These are phyloP conservation scores for Tilletia walkeri DNA, from an alignment of 1,284 basidiomycete species.

Conservation along the genomic window DNA sequence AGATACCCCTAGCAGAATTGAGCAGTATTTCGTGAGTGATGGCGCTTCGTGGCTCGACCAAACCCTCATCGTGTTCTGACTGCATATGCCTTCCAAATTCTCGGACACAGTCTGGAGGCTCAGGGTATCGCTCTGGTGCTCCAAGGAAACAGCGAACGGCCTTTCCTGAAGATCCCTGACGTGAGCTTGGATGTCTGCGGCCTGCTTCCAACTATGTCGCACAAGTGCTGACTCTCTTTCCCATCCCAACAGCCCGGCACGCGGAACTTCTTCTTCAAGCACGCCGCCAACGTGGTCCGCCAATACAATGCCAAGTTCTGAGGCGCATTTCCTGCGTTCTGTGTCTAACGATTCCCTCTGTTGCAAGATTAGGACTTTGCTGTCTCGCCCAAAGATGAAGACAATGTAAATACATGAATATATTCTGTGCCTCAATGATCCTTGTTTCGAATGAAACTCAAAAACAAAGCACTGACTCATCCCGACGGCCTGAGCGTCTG, in stretches of 20 bases:
- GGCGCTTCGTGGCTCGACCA: background rate
- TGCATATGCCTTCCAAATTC: background rate
- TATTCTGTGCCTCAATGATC: no score
- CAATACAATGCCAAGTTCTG: constrained; percentile 25
- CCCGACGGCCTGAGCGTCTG: no score
- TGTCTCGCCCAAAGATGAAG: no score
- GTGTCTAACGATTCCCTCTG: no score
- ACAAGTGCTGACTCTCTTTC: background rate
- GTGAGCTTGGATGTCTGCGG: constrained; percentile 37
- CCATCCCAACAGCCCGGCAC: constrained; percentile 39
- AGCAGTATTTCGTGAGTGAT: constrained; percentile 68
- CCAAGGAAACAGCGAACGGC: constrained; percentile 61
- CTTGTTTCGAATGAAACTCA: no score
- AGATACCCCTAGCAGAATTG: constrained; percentile 81
- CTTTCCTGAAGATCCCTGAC: constrained; percentile 62
- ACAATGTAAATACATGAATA: no score
- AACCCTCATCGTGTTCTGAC: background rate
- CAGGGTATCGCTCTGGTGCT: constrained; percentile 64
- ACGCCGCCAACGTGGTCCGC: constrained; percentile 54
- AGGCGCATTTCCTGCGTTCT: background rate
- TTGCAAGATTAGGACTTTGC: background rate
- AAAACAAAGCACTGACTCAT: no score
- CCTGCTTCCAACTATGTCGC: background rate
- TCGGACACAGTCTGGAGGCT: constrained; percentile 31
- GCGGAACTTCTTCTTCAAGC: constrained; percentile 63